Conservation (phyloP, 164 flowering plant species). For the Macadamia integrifolia region DNA sequence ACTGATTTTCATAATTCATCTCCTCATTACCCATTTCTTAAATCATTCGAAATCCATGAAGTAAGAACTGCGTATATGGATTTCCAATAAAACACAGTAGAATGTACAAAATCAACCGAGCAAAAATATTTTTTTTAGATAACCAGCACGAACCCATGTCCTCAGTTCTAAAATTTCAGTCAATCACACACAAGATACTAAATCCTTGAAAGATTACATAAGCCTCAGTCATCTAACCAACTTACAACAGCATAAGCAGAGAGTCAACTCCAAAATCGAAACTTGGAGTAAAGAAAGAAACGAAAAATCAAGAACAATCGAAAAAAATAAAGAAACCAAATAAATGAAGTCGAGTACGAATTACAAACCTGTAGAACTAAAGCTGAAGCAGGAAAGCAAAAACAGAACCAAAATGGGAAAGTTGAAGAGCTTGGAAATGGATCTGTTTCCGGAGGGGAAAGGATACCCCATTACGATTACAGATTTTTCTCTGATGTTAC, state of each 20-base stretch:
- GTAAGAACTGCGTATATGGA: not conserved
- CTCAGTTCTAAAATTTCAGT: not conserved
- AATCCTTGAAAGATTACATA: constrained; percentile 4
- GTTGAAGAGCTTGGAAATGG: constrained; percentile 21
- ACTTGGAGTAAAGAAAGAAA: not conserved
- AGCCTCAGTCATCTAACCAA: constrained; percentile 12
- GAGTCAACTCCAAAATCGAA: constrained; percentile 5
- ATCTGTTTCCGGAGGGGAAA: constrained; percentile 11
- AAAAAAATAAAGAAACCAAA: too few species aligned
- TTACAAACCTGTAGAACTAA: constrained; percentile 36
- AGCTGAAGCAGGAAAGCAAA: constrained; percentile 26
- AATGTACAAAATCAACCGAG: not conserved
- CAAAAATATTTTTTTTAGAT: not conserved
- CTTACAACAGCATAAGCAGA: constrained; percentile 10
- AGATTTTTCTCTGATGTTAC: constrained; percentile 4
- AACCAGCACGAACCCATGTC: not conserved
- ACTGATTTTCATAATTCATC: not conserved
- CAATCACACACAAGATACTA: not conserved
- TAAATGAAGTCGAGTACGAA: constrained; percentile 7
- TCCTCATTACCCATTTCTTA: not conserved
- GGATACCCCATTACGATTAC: constrained; percentile 22
- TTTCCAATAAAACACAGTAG: not conserved
- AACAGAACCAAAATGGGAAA: constrained; percentile 24
- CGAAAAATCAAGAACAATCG: not conserved
- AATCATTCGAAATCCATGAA: not conserved